Base-by-base conservation (phyloP, 1,284 basidiomycete genomes). In the Trichosporon asahii region DNA sequence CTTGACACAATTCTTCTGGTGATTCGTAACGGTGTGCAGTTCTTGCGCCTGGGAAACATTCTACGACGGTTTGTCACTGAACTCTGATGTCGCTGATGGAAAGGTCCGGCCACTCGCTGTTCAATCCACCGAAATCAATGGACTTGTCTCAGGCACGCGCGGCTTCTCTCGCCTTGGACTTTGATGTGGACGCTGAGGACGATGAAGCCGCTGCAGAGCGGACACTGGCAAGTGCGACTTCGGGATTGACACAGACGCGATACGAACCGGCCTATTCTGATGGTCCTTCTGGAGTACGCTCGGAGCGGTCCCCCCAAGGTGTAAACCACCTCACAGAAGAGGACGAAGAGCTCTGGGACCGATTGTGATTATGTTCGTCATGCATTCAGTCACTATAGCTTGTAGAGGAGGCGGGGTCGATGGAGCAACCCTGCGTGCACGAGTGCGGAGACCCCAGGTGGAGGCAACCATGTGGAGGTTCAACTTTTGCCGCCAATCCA, bases 91-190 rank as follows among this genome's bases (percentile, higher is more conserved):
- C 6, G 49, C 70, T 72, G 23, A 68, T 61, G 5, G 65, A 18
- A 68, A 95, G 94, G 84, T 96, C 94, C 66, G 95, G 95, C 0
- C 93, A 95, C 78, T 95, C 94, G 1, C 92, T 97, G 76, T 93
- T 97, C 82, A 90, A 93, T 25, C 89, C 90, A 64, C 94, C 95
- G 7, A 93, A 91, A 77, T 93, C 93, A 0, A 97, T 98, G 78
- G 94, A 97, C 80, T 90, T 97, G n/a, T 82, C 80, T 11, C 81
- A 84, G 68, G 85, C 85, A 0, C 79, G 84, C 2, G 75, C 80
- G 1, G 84, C 83, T 46, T 80, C 79, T 3, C 76, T 82, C 65
- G 84, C 82, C 85, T 89, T 82, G 85, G 90, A 77, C 87, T 89
- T 76, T 84, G 91, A 82, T 84, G 88, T 80, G 85, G 91, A 77